Evolutionary conservation across 1,284 basidiomycete species (phyloP).

Genomic region (Rhodotorula glutinis): DNA sequence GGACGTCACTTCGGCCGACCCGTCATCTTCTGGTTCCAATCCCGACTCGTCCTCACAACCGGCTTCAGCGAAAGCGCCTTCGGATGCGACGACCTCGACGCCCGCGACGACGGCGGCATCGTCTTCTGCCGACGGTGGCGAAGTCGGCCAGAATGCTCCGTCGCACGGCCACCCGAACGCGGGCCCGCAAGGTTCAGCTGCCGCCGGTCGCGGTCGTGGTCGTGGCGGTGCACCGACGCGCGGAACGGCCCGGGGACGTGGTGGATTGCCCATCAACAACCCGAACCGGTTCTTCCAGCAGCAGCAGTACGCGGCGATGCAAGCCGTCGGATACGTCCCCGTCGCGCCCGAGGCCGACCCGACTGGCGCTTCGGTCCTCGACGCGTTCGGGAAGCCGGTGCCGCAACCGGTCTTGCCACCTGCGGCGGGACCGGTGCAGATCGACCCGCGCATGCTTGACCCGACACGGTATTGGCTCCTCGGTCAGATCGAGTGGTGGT

Average conservation of each 20-base stretch:
- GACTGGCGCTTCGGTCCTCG: constrained; percentile 16
- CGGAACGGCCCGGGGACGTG: neutral
- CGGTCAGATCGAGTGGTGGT: constrained; percentile 75
- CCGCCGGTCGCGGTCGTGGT: constrained; percentile 4
- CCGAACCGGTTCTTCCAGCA: constrained; percentile 13
- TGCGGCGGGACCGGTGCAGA: neutral
- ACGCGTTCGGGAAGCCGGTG: constrained; percentile 22
- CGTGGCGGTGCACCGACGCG: constrained; percentile 4
- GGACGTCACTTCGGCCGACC: neutral
- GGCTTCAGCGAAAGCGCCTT: neutral
- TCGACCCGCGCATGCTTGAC: constrained; percentile 38
- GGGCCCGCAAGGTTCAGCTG: neutral
- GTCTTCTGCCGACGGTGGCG: neutral
- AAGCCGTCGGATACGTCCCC: constrained; percentile 19
- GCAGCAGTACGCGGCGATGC: constrained; percentile 8
- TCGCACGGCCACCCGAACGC: neutral
- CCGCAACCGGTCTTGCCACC: neutral
- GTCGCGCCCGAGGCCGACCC: constrained; percentile 19
- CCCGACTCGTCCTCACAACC: constrained; percentile 17
- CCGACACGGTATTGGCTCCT: constrained; percentile 43
- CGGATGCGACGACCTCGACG: neutral
- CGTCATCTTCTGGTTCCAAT: constrained; percentile 6
- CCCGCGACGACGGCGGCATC: neutral
- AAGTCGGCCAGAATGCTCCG: constrained; percentile 5
- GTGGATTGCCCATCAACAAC: neutral